These are phyloP conservation scores for Pythium aristosporum DNA, from an alignment of 352 stramenopile species.

Conservation along the genomic window DNA sequence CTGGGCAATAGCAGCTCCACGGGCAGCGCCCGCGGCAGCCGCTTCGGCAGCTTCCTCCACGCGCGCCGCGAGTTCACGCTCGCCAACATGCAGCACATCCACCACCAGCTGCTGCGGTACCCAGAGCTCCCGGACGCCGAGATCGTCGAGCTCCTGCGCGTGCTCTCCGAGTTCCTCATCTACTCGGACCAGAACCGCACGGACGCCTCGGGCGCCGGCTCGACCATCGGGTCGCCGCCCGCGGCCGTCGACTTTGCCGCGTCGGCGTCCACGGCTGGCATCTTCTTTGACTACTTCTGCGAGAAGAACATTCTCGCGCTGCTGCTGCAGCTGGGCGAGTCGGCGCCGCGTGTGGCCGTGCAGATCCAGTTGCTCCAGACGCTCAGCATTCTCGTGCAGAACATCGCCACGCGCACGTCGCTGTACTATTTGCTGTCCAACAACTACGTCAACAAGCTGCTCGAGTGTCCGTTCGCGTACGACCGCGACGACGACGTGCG, in stretches of 20 bases:
- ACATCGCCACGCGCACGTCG: conserved; percentile 85
- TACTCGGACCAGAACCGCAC: conserved; percentile 84
- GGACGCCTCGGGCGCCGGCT: neutral
- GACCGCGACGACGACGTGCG: conserved; percentile 80
- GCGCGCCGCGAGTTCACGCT: conserved; percentile 58
- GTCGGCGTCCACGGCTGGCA: conserved; percentile 28
- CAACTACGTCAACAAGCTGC: conserved; percentile 94
- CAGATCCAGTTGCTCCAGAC: conserved; percentile 94
- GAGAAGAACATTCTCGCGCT: conserved; percentile 95
- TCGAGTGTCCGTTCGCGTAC: conserved; percentile 71
- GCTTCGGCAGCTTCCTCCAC: conserved; percentile 23
- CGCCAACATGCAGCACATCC: conserved; percentile 70
- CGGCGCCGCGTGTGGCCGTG: conserved; percentile 48
- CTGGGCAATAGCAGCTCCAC: conserved; percentile 24
- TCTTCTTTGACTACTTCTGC: conserved; percentile 96
- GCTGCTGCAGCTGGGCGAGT: conserved; percentile 83
- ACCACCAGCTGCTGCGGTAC: conserved; percentile 65
- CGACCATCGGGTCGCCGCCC: conserved; percentile 6
- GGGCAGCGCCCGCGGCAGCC: conserved; percentile 21
- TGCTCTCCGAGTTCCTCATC: conserved; percentile 85
- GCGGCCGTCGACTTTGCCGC: conserved; percentile 23
- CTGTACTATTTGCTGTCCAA: conserved; percentile 96
- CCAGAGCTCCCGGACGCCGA: conserved; percentile 58
- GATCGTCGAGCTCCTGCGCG: conserved; percentile 80
- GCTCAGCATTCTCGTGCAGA: conserved; percentile 91